These are phyloP conservation scores for Penicillium hordei DNA, from an alignment of 2,329 filamentous ascomycete genomes.

Conservation along the genomic window DNA sequence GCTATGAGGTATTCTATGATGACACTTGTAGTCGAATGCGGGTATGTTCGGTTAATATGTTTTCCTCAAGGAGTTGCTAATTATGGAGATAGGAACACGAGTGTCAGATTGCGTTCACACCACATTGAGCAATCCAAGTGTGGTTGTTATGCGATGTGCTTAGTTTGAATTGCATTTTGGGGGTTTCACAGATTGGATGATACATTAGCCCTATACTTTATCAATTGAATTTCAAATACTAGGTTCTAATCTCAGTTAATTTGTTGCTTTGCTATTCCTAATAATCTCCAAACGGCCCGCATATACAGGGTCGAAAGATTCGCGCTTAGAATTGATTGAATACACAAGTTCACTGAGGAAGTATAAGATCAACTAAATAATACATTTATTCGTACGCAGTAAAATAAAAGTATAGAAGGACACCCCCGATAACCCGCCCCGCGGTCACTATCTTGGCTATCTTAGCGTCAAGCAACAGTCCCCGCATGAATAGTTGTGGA, in stretches of 20 bases:
- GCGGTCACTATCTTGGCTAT: background rate
- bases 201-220: background rate
- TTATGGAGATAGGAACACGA: background rate
- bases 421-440: background rate
- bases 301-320: too few relatives aligned
- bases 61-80: background rate
- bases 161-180: background rate
- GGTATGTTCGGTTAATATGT: background rate
- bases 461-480: background rate
- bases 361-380: background rate
- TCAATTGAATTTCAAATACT: background rate
- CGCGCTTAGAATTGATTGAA: too few relatives aligned
- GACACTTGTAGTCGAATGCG: background rate
- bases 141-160: background rate
- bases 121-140: background rate
- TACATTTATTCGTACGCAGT: background rate
- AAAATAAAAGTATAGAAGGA: background rate
- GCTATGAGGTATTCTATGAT: background rate
- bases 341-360: too few relatives aligned
- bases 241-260: too few relatives aligned
- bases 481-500: background rate
- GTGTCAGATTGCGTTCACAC: background rate
- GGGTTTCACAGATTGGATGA: background rate
- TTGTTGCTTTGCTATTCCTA: too few relatives aligned
- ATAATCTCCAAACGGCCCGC: too few relatives aligned